Percentiles rank a stretch among this genome's conserved stretches.
phyloP scores from a whole-genome alignment of 495 filamentous ascomycete genomes.

The Penicillium angulare region DNA sequence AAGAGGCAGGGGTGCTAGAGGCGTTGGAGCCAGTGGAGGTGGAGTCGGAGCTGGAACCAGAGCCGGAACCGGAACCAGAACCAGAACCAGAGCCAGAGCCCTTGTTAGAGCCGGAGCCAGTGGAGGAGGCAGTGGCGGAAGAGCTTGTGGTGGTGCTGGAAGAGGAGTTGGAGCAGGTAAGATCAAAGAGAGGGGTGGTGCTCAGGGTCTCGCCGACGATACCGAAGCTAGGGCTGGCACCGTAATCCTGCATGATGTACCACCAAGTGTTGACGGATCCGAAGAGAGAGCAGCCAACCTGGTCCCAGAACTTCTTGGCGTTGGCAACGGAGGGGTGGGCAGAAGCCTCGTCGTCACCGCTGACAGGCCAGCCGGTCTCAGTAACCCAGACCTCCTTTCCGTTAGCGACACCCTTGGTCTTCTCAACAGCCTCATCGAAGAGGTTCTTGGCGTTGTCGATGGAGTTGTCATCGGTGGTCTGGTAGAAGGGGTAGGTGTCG shows the following conservation, averaged over 20 bases:
- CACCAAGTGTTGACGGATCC: constrained; percentile 69
- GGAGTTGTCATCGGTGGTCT: constrained; percentile 64
- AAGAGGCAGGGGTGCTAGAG: constrained; percentile 9
- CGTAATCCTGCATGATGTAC: constrained; percentile 70
- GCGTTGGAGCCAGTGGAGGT: constrained; percentile 13
- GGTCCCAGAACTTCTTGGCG: constrained; percentile 75
- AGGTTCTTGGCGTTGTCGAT: constrained; percentile 59
- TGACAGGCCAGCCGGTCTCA: constrained; percentile 85
- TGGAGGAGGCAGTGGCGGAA: constrained; percentile 9
- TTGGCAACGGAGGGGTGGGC: constrained; percentile 66
- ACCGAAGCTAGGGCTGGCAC: constrained; percentile 69
- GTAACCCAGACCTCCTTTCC: constrained; percentile 83
- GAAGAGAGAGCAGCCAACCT: constrained; percentile 72
- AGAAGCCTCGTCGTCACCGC: constrained; percentile 56
- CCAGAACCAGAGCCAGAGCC: constrained; percentile 9
- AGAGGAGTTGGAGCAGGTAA: constrained; percentile 50
- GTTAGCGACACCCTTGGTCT: constrained; percentile 55
- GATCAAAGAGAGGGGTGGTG: constrained; percentile 61
- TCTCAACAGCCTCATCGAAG: constrained; percentile 60
- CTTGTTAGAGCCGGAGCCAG: not conserved
- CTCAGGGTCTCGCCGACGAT: constrained; percentile 51
- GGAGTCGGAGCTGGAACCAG: constrained; percentile 18
- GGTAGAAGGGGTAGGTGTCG: constrained; percentile 74
- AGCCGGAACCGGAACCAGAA: constrained; percentile 10
- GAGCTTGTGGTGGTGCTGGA: constrained; percentile 23